phyloP scores from a whole-genome alignment of 805 yeast genomes.

The Kluyveromyces lactis region DNA sequence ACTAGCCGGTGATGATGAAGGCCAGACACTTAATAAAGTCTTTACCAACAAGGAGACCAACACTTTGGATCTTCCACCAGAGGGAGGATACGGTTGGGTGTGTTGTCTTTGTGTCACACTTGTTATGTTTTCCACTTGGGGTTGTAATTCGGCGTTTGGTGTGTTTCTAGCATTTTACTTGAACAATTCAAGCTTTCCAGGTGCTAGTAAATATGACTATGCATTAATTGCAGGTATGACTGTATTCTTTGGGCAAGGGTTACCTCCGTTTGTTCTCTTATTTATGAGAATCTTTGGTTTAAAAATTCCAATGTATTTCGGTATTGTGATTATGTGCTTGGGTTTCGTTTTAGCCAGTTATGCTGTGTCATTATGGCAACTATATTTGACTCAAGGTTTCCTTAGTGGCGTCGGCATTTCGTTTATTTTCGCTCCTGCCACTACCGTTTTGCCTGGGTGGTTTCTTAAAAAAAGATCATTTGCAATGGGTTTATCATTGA shows the following conservation, averaged over 20 bases:
- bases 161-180: slow-evolving; percentile 53
- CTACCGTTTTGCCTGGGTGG: slow-evolving; percentile 61
- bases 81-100: slow-evolving; percentile 67
- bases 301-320: slow-evolving; percentile 39
- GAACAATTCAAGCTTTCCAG: slow-evolving; percentile 40
- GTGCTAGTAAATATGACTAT: slow-evolving; percentile 49
- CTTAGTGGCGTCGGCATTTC: slow-evolving; percentile 47
- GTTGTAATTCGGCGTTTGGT: slow-evolving; percentile 59
- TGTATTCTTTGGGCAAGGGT: slow-evolving; percentile 44
- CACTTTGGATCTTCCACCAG: slow-evolving; percentile 38
- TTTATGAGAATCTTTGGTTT: slow-evolving; percentile 43
- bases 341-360: slow-evolving; percentile 56
- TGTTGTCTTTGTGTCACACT: slow-evolving; percentile 42
- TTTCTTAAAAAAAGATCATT: slow-evolving; percentile 53
- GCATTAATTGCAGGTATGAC: slow-evolving; percentile 64
- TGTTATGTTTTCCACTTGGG: slow-evolving; percentile 61
- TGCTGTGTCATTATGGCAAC: slow-evolving; percentile 52
- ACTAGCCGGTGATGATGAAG: slow-evolving; percentile 3
- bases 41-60: slow-evolving; percentile 32
- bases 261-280: slow-evolving; percentile 49
- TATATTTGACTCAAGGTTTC: slow-evolving; percentile 62
- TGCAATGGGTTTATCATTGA: slow-evolving; percentile 41
- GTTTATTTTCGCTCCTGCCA: slow-evolving; percentile 48
- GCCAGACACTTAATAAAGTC: slow-evolving; percentile 20
- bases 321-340: slow-evolving; percentile 42